Percentiles rank a stretch among this genome's conserved stretches.
Evolutionary conservation across 2,329 filamentous ascomycete species (phyloP).

Genomic region (Beauveria scarabaeidicola): DNA sequence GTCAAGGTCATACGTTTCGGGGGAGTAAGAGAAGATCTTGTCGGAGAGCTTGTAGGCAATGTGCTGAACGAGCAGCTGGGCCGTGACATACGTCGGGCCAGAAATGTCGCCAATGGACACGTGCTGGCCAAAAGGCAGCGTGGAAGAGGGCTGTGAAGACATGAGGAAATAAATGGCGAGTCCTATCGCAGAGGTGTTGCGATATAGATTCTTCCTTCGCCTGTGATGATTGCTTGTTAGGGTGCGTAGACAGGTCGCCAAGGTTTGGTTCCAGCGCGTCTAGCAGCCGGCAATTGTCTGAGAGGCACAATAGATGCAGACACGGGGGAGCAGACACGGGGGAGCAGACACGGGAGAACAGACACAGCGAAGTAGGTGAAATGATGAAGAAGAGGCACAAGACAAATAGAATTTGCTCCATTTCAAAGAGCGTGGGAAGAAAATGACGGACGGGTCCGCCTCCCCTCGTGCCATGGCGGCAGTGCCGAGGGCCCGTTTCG

Average conservation of each 20-base stretch:
- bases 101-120: slow-evolving; percentile 55
- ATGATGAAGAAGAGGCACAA: neutral
- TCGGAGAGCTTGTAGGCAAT: slow-evolving; percentile 91
- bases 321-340: neutral
- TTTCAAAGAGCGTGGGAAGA: neutral
- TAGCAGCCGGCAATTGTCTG: neutral
- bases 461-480: neutral
- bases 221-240: neutral
- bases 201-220: no score
- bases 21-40: slow-evolving; percentile 95
- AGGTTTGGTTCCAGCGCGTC: neutral
- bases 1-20: slow-evolving; percentile 87
- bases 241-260: neutral
- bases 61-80: slow-evolving; percentile 90
- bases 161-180: no score
- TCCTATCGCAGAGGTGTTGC: no score
- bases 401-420: slow-evolving; percentile 2
- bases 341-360: neutral
- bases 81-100: slow-evolving; percentile 86
- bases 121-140: slow-evolving; percentile 48
- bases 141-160: slow-evolving; percentile 38
- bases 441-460: slow-evolving; percentile 1
- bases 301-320: neutral
- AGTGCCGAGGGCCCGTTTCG: slow-evolving; percentile 2
- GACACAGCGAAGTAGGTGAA: neutral